Conservation (phyloP, 2,329 filamentous ascomycete genomes). For the Clonostachys solani region DNA sequence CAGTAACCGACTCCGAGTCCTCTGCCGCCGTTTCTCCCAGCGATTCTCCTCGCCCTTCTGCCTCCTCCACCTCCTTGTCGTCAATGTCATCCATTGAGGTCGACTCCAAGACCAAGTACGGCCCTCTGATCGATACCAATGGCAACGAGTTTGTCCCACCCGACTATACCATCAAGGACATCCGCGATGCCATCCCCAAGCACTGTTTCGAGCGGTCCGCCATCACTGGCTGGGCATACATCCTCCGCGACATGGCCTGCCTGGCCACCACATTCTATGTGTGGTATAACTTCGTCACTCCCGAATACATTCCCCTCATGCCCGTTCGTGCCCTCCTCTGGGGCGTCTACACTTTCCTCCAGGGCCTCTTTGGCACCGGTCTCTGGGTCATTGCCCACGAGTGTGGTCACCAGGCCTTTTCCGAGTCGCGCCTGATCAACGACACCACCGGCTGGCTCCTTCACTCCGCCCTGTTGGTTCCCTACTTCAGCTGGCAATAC, state of each 20-base stretch:
- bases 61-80: slow-evolving; percentile 89
- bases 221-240: slow-evolving; percentile 71
- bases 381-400: slow-evolving; percentile 97
- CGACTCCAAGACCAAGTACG: slow-evolving; percentile 34
- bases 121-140: slow-evolving; percentile 81
- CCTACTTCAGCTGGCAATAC: slow-evolving; percentile 99
- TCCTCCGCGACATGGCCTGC: slow-evolving; percentile 72
- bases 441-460: slow-evolving; percentile 89
- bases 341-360: slow-evolving; percentile 68
- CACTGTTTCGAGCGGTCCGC: slow-evolving; percentile 94
- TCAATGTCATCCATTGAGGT: slow-evolving; percentile 69
- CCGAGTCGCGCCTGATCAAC: slow-evolving; percentile 84
- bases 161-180: slow-evolving; percentile 96
- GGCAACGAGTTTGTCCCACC: slow-evolving; percentile 93
- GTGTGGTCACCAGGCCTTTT: slow-evolving; percentile 96
- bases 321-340: slow-evolving; percentile 61
- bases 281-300: slow-evolving; percentile 86
- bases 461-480: slow-evolving; percentile 84
- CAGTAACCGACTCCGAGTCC: slow-evolving; percentile 45
- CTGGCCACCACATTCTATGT: slow-evolving; percentile 77
- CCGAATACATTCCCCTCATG: slow-evolving; percentile 71
- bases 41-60: slow-evolving; percentile 56
- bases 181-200: slow-evolving; percentile 93
- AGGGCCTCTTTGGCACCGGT: slow-evolving; percentile 91
- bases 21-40: slow-evolving; percentile 53